Evolutionary conservation across 768 basidiomycete genomes (phyloP).

Genomic region (Boletus bicolor): DNA sequence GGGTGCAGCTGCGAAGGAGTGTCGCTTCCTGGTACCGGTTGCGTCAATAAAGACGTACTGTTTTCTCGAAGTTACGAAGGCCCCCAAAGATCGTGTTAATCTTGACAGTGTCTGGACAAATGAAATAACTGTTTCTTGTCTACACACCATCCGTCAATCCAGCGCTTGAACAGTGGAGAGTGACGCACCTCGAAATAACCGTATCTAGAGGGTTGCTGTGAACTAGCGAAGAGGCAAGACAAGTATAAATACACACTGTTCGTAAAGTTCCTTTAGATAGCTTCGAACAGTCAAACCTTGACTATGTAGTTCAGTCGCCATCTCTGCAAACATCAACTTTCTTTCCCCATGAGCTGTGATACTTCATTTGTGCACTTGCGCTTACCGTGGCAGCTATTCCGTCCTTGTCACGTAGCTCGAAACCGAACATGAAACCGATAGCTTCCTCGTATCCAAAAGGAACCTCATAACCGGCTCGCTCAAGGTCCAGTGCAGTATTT

Average conservation of each 20-base stretch:
- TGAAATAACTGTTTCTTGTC: conserved; percentile 83
- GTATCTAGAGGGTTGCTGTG: conserved; percentile 44
- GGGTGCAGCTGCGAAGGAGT: conserved; percentile 16
- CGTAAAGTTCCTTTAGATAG: conserved; percentile 63
- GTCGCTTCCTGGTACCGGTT: background rate
- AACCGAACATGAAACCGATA: conserved; percentile 87
- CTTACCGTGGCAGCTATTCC: conserved; percentile 77
- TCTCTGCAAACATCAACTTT: conserved; percentile 66
- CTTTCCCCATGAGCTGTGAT: background rate
- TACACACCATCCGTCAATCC: conserved; percentile 25
- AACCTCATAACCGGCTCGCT: conserved; percentile 62
- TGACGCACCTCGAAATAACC: conserved; percentile 67
- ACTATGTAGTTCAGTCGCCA: conserved; percentile 49
- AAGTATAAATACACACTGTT: conserved; percentile 40
- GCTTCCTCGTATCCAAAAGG: conserved; percentile 91
- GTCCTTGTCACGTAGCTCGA: conserved; percentile 80
- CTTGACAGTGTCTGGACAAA: conserved; percentile 63
- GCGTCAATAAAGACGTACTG: conserved; percentile 20
- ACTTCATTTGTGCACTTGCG: background rate
- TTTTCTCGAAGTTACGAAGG: conserved; percentile 56
- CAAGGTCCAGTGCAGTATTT: conserved; percentile 70
- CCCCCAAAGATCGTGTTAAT: conserved; percentile 67
- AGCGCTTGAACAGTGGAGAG: background rate
- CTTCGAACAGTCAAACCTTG: conserved; percentile 52
- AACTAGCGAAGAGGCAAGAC: background rate